These are phyloP conservation scores for Heritiera littoralis DNA, from an alignment of 345 rosid species.

Conservation along the genomic window DNA sequence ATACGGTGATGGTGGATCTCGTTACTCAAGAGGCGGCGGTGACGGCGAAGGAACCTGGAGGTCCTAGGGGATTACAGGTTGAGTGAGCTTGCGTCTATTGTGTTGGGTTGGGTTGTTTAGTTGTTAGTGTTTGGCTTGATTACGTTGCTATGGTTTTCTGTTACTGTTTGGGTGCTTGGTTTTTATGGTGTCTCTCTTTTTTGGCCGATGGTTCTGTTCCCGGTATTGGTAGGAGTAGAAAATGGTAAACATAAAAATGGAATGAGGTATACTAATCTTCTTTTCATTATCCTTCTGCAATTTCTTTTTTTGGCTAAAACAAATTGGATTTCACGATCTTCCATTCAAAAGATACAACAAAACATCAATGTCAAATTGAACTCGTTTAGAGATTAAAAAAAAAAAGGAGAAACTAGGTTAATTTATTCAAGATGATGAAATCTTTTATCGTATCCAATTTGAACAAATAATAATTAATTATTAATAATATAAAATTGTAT, in stretches of 20 bases:
- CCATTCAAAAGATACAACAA: too few species aligned
- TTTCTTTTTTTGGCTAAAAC: too few species aligned
- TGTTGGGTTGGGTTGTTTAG: neutral
- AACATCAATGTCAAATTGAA: too few species aligned
- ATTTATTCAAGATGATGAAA: too few species aligned
- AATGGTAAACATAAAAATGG: neutral
- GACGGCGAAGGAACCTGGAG: conserved; percentile 25
- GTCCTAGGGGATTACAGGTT: neutral
- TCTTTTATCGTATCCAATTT: too few species aligned
- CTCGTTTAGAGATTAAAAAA: too few species aligned
- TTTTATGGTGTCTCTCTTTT: neutral
- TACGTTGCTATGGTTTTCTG: neutral
- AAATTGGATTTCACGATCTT: too few species aligned
- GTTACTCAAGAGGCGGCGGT: conserved; percentile 18
- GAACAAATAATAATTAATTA: too few species aligned
- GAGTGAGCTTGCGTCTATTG: neutral
- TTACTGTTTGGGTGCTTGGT: neutral
- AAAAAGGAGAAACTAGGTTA: too few species aligned
- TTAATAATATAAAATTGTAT: too few species aligned
- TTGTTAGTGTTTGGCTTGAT: conserved; percentile 4
- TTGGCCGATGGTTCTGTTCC: neutral
- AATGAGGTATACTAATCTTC: neutral
- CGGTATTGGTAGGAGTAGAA: neutral
- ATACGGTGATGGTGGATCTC: conserved; percentile 30
- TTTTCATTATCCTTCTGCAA: neutral